Base-by-base conservation (phyloP, 441 rosid genomes). In the Populus hybrid region DNA sequence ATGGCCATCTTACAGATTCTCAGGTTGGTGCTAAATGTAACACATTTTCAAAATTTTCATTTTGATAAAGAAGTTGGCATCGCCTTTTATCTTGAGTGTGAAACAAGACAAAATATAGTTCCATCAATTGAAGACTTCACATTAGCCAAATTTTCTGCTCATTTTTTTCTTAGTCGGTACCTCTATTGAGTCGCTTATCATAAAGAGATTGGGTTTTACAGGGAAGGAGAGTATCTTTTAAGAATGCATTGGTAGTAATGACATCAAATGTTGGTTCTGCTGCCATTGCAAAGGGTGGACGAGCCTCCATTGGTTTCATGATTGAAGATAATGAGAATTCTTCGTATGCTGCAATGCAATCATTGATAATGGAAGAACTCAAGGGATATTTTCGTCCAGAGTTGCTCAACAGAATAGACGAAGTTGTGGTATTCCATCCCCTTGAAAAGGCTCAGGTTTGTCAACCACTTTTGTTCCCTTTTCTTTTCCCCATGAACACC, bases 361-460 rank as follows among this genome's bases (percentile, higher is more conserved):
- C 81, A 32, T 72, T 80, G 73, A 81, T 83, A 24, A 63, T 75
- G 75, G 86, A 83, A 76, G 83, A 80, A 81, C 82, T 81, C 50
- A 83, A 80, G 67, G n/a, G 65, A 24, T 80, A 77, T 57, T 83
- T 83, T 73, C 86, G 84, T 34, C 86, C 86, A 1, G 86, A 83
- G 80, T 76, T 83, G 14, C 80, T 83, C 70, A 83, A 83, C 80
- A 75, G 86, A 70, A 75, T 83, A 16, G 84, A 83, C 73, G 86
- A 83, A 78, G 69, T 80, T 14, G 82, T 83, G 8, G 78, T 83
- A 68, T 83, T 83, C 80, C 83, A 78, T 36, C 77, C 82, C 24
- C 84, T 83, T 1, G 91, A 91, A 86, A 90, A 89, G 84, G 75
- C 86, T 85, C 99, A 94, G 99, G 99, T 96, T 83, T 76, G 94